A percentile compares a stretch with the other conserved stretches of the same genome.
These are phyloP conservation scores for Penicillium parvum DNA, from an alignment of 495 filamentous ascomycete genomes.

Conservation along the genomic window DNA sequence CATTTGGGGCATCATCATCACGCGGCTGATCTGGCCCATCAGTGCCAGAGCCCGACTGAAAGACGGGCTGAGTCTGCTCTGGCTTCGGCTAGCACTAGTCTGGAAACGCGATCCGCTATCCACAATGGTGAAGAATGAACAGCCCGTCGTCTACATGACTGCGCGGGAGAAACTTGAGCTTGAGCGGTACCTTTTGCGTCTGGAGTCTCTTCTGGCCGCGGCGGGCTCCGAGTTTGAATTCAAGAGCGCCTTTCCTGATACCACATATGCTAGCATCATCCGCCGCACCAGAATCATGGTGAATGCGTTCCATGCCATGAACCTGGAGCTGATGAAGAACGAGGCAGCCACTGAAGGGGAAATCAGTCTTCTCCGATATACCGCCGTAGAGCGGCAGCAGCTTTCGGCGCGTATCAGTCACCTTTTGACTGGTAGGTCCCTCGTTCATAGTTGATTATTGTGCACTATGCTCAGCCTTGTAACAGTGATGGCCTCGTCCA, in stretches of 20 bases:
- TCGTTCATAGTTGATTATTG: background rate
- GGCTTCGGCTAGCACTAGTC: conserved; percentile 90
- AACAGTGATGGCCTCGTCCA: conserved; percentile 78
- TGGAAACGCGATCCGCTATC: conserved; percentile 95
- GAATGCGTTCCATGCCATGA: conserved; percentile 93
- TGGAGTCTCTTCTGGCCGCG: conserved; percentile 69
- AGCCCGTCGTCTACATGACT: conserved; percentile 65
- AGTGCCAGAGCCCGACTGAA: conserved; percentile 82
- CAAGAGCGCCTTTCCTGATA: conserved; percentile 73
- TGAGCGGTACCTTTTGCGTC: conserved; percentile 54
- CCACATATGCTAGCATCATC: conserved; percentile 65
- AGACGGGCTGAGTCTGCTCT: conserved; percentile 77
- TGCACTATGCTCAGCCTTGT: conserved; percentile 8
- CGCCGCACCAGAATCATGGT: conserved; percentile 76
- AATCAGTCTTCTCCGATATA: conserved; percentile 70
- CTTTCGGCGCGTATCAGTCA: conserved; percentile 86
- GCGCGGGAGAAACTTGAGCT: conserved; percentile 72
- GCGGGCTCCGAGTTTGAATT: conserved; percentile 81
- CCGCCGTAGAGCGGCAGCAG: conserved; percentile 70
- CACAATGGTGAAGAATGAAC: conserved; percentile 53
- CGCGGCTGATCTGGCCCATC: conserved; percentile 87
- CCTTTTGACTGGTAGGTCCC: conserved; percentile 67
- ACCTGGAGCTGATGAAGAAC: conserved; percentile 81
- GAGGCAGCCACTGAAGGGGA: conserved; percentile 74
- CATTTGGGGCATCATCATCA: conserved; percentile 89